These are phyloP conservation scores for Lipomyces mesembrius DNA, from an alignment of 805 yeast genomes.

Conservation along the genomic window DNA sequence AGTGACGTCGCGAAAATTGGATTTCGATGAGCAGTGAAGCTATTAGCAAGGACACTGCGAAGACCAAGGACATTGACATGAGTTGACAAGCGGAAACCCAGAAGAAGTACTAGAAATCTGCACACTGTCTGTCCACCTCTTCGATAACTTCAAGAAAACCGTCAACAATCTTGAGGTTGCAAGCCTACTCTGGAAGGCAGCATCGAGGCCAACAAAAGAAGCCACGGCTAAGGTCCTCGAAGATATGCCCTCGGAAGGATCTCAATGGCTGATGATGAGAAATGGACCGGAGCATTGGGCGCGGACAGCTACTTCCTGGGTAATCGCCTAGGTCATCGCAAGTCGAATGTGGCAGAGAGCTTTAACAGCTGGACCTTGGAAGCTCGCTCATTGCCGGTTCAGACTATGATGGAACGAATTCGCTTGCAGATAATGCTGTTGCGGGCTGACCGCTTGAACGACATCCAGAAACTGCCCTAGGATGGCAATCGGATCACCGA, in stretches of 20 bases:
- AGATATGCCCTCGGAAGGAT: slow-evolving; percentile 3
- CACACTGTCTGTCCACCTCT: slow-evolving; percentile 6
- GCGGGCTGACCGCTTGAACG: neutral
- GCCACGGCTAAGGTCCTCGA: neutral
- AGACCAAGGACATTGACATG: too few relatives aligned
- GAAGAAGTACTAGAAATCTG: too few relatives aligned
- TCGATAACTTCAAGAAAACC: neutral
- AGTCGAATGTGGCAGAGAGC: neutral
- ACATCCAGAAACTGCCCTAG: neutral
- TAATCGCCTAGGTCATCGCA: neutral
- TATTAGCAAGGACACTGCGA: too few relatives aligned
- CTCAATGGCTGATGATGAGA: neutral
- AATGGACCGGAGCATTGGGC: slow-evolving; percentile 1
- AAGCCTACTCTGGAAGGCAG: slow-evolving; percentile 7
- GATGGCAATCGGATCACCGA: neutral
- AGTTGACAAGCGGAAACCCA: too few relatives aligned
- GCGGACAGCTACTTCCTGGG: neutral
- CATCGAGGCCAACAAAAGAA: neutral
- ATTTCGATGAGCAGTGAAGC: too few relatives aligned
- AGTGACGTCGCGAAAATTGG: too few relatives aligned
- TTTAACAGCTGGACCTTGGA: too few relatives aligned
- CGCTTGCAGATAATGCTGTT: neutral
- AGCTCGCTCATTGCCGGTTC: too few relatives aligned
- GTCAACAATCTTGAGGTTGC: neutral
- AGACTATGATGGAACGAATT: neutral